phyloP scores from a whole-genome alignment of 2,329 filamentous ascomycete species.

The Colletotrichum zoysiae region DNA sequence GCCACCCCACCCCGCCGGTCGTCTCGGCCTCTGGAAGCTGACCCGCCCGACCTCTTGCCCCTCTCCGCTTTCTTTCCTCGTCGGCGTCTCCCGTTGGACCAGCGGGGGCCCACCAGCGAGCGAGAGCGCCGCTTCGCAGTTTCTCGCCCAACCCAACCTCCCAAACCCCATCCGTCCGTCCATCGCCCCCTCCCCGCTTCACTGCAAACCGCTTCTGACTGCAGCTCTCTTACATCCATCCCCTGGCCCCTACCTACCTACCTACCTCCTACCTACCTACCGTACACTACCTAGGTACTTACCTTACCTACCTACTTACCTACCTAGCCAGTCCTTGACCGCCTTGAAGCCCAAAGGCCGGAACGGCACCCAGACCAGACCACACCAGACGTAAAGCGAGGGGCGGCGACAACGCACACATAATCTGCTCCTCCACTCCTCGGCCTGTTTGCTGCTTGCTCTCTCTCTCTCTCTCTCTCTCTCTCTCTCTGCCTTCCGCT shows the following conservation, averaged over 20 bases:
- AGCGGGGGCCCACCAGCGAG: constrained; percentile 8
- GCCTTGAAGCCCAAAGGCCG: constrained; percentile 36
- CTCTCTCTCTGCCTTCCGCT: not conserved
- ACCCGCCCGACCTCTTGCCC: constrained; percentile 21
- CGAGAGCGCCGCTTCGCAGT: not conserved
- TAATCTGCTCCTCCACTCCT: constrained; percentile 31
- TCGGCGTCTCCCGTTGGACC: constrained; percentile 35
- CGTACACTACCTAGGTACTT: too few species aligned
- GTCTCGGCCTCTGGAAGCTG: constrained; percentile 26
- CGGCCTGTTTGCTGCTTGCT: not conserved
- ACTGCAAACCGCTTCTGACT: constrained; percentile 37
- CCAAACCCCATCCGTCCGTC: not conserved
- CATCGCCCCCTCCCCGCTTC: constrained; percentile 30
- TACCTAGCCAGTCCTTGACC: constrained; percentile 26
- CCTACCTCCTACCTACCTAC: too few species aligned
- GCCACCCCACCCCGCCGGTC: constrained; percentile 30
- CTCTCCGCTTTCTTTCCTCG: constrained; percentile 37
- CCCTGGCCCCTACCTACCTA: not conserved
- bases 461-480: not conserved
- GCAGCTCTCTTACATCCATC: constrained; percentile 12
- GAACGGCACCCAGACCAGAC: constrained; percentile 31
- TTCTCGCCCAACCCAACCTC: constrained; percentile 40
- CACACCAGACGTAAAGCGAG: constrained; percentile 30
- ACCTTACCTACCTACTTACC: not conserved
- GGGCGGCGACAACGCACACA: constrained; percentile 40